Evolutionary conservation across 805 yeast genomes (phyloP), one percentile per base, ranked within the genome.

Genomic region (Nakazawaea molendinolei): DNA sequence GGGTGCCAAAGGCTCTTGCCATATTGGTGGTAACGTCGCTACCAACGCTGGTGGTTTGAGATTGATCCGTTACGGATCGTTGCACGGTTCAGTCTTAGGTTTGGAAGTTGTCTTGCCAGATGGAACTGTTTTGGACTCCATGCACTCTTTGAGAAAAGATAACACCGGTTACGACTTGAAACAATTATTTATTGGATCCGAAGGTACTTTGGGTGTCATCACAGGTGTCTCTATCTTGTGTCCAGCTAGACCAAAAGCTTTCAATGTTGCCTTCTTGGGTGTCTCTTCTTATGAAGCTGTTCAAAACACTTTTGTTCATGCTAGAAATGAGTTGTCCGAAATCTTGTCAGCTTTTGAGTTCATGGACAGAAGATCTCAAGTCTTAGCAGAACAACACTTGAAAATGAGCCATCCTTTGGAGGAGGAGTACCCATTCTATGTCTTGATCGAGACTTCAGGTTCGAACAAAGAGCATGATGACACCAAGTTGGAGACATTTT

Each of bases 1-100:
- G 43, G 97, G 97, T 40, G 97, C 97, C 25, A 89, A 89, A 62
- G 97, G 97, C 10, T 86, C 96, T 2, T 90, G 97, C 55, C 95
- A 86, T 48, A 79, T 90, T 43, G 97, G 97, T 47, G 97, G 97
- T 45, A 84, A 79, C 36, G 90, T 86, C 29, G 95, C 96, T 14
- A 86, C 96, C 14, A 90, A 90, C 55, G 97, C 97, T 5, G 97
- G 97, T 52, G 97, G 97, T 1, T 69, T 89, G 49, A 68, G 97
- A 52, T 66, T 89, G 34, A 61, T 89, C 43, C 71, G 95, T 48
- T 89, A 86, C 55, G 97, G 97, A 3, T 85, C 95, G 5, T 70
- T 89, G 45, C 97, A 90, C 53, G 97, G 97, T 4, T 65, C 86
- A 16, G 95, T 89, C 0, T 63, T 89, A 32, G 97, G 97, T 1